Conservation (phyloP, 1,284 basidiomycete species). For the Ceratobasidium sp. region DNA sequence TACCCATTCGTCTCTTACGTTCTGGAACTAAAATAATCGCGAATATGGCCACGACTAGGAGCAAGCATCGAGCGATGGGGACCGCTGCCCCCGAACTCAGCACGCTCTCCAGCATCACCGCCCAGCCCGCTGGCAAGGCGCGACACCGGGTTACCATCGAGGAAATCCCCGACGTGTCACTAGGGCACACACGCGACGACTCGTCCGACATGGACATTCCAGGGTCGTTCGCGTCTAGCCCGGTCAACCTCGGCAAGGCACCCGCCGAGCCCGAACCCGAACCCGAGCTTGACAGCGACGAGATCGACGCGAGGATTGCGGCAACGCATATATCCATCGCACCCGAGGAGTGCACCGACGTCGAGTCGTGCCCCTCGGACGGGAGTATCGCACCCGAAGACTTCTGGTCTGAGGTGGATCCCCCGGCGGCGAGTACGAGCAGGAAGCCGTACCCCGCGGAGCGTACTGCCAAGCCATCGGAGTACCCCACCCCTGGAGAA, state of each 20-base stretch:
- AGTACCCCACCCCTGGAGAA: slow-evolving; percentile 4
- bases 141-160: too few relatives aligned
- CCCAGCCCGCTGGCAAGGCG: not conserved
- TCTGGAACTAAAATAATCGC: slow-evolving; percentile 1
- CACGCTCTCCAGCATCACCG: not conserved
- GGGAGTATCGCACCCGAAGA: not conserved
- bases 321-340: too few relatives aligned
- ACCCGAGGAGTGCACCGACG: too few relatives aligned
- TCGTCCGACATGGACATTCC: not conserved
- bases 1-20: not conserved
- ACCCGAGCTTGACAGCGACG: not conserved
- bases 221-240: not conserved
- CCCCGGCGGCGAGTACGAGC: not conserved
- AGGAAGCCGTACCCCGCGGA: slow-evolving; percentile 6
- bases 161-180: too few relatives aligned
- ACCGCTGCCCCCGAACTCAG: not conserved
- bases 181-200: not conserved
- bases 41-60: slow-evolving; percentile 1
- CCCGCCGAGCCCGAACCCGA: not conserved
- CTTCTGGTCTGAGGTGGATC: not conserved
- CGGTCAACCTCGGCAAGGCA: not conserved
- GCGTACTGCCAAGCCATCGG: slow-evolving; percentile 5
- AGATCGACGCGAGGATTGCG: not conserved
- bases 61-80: not conserved
- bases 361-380: not conserved